Conservation (phyloP, 2,329 filamentous ascomycete species). For the Calonectria montana region DNA sequence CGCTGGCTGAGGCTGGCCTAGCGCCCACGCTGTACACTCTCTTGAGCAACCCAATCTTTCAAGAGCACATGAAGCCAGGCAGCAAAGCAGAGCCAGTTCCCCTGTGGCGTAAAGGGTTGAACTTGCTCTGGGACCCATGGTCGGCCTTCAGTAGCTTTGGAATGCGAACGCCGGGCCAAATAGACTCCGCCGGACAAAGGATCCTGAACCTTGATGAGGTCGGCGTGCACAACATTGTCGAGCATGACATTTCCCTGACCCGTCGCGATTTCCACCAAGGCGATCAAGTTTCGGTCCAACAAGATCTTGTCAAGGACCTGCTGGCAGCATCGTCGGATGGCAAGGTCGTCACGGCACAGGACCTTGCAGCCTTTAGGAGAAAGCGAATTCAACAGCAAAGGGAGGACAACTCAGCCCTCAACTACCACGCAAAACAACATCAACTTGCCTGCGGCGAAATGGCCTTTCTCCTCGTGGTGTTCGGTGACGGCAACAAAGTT, state of each 20-base stretch:
- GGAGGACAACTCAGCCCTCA: conserved; percentile 29
- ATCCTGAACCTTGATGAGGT: conserved; percentile 38
- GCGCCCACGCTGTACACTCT: conserved; percentile 29
- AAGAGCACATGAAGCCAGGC: conserved; percentile 23
- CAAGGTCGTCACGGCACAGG: conserved; percentile 30
- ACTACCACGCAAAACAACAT: conserved; percentile 30
- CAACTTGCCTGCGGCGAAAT: conserved; percentile 36
- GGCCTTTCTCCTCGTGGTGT: conserved; percentile 32
- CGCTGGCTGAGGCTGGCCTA: conserved; percentile 31
- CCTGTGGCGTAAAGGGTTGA: conserved; percentile 20
- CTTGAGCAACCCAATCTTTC: conserved; percentile 38
- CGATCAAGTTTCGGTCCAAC: conserved; percentile 30
- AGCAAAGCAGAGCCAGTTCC: conserved; percentile 11
- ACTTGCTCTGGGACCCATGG: conserved; percentile 32
- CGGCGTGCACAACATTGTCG: conserved; percentile 29
- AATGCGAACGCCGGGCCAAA: conserved; percentile 36
- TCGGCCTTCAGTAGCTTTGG: conserved; percentile 30
- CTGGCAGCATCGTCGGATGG: conserved; percentile 35
- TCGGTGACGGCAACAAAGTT: conserved; percentile 31
- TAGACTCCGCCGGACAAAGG: conserved; percentile 28
- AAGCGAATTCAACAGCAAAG: conserved; percentile 30
- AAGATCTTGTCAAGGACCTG: conserved; percentile 33
- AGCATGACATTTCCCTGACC: conserved; percentile 40
- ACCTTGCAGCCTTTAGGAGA: conserved; percentile 35
- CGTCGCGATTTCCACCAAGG: conserved; percentile 36